phyloP scores from a whole-genome alignment of 371 early-diverging fungal species.

The Modicella reniformis region DNA sequence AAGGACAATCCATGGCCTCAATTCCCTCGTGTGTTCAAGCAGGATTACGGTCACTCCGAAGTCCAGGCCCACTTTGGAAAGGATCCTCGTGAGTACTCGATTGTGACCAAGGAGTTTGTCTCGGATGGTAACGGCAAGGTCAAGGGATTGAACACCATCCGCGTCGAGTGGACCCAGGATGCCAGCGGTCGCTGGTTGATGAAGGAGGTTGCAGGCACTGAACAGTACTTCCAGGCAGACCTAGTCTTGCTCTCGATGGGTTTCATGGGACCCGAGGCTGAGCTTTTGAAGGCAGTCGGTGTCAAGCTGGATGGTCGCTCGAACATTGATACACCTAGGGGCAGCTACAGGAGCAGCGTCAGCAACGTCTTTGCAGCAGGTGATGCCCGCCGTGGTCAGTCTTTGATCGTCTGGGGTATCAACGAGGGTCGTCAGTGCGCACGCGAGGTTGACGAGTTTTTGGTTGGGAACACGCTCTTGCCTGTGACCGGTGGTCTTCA shows the following conservation, averaged over 20 bases:
- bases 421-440: conserved; percentile 97
- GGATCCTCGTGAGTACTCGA: conserved; percentile 94
- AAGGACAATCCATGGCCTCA: conserved; percentile 97
- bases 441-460: conserved; percentile 85
- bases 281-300: conserved; percentile 78
- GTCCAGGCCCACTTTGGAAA: conserved; percentile 86
- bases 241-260: conserved; percentile 95
- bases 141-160: conserved; percentile 91
- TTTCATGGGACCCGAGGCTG: conserved; percentile 94
- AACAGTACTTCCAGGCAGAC: conserved; percentile 87
- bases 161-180: conserved; percentile 93
- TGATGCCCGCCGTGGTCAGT: conserved; percentile 96
- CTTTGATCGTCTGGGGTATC: conserved; percentile 96
- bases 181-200: conserved; percentile 85
- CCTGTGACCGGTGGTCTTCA: conserved; percentile 77
- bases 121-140: conserved; percentile 83
- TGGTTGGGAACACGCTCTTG: conserved; percentile 75
- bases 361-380: conserved; percentile 93
- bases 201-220: conserved; percentile 85
- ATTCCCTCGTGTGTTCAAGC: conserved; percentile 91
- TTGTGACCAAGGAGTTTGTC: conserved; percentile 94
- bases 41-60: conserved; percentile 96
- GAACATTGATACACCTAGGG: conserved; percentile 84
- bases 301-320: conserved; percentile 80
- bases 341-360: conserved; percentile 80